Evolutionary conservation across 768 basidiomycete species (phyloP), one percentile per base, ranked within the genome.

Genomic region (Dioszegia crocea): DNA sequence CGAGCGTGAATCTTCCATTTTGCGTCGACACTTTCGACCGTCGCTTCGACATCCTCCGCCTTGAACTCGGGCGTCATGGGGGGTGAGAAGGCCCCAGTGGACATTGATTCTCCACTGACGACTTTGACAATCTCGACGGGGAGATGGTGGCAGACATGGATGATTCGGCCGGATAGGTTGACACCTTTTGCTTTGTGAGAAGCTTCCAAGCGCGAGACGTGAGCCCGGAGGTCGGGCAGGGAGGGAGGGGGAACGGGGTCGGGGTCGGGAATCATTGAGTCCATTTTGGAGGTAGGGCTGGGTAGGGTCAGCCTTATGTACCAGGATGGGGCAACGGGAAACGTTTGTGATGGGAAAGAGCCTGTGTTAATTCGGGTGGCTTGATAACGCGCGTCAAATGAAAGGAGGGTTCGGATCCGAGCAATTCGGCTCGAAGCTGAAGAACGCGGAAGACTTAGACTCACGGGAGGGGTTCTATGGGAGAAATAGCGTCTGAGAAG

Each of bases 111-210:
- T 40, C 66, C 52, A 6, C 71, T 67, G 24, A 75, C 65, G 33
- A 74, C 66, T 17, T 65, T 82, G 31, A 87, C 84, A 26, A 86
- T 84, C 46, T 82, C 80, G 71, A 92, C 81, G 61, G 91, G 91
- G 56, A 93, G 85, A 72, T 91, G 89, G 77, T 92, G 91, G 79
- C 85, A 88, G 63, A 96, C 86, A 67, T 94, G 93, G 68, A 98
- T 83, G 75, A 96, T 88, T 41, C 93, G 84, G 1, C 92, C 93
- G 4, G 87, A 87, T 41, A 96, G 83, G 1, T 84, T 81, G 56
- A 88, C 84, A 41, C 85, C 87, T 57, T 86, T 84, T 1, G 83
- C 82, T 54, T 78, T 80, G 76, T 88, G 88, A 55, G 87, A 82
- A 0, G 82, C 82, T 78, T 94, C 88, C 72, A 93, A 86, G 9